Base-by-base conservation (phyloP, 2,329 filamentous ascomycete genomes). In the Colletotrichum tabaci region DNA sequence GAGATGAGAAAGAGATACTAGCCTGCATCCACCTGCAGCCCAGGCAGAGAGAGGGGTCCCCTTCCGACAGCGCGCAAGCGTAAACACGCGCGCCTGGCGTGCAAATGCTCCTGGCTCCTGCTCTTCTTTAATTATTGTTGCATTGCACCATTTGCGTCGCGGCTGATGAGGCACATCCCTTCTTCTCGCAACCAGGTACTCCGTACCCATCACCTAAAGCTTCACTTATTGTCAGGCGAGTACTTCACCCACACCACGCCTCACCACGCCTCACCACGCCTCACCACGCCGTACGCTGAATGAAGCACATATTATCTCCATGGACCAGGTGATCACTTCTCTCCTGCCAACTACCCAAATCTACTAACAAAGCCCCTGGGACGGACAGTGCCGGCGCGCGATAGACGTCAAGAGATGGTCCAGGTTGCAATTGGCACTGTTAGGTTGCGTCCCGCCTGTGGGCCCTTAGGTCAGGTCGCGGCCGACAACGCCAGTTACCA, bases 391-490 rank as follows among this genome's bases (percentile, higher is more conserved):
- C 46, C 35, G 35, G n/a, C 30, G 46, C 46, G 35, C 40, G 61
- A 52, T 26, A 50, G 35, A 46, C 57, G 64, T 52, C 57, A 67
- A 71, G 56, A 38, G 64, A 62, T 67, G 18, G 56, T 56, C 56
- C 58, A 46, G 55, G 26, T 63, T 66, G 50, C 63, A 46, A 67
- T 50, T 50, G 42, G 26, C 42, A 61, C 63, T 67, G 56, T 61
- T 46, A 71, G 67, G 67, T 67, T 67, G 64, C 56, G 67, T 71
- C 44, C 67, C 64, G 67, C 30, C 57, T 42, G 64, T 71, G 67
- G 67, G 64, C 21, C 67, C 23, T 46, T 67, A 57, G 63, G 64
- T 71, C 63, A 71, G 63, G 63, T 57, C 50, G 67, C 67, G 63
- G 67, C 67, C 67, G 64, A 71, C 63, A 50, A 49, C 30, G 57